A percentile compares a stretch with the other conserved stretches of the same genome.
These are phyloP conservation scores for Colletotrichum neosansevieriae DNA, from an alignment of 2,329 filamentous ascomycete species.

Conservation along the genomic window DNA sequence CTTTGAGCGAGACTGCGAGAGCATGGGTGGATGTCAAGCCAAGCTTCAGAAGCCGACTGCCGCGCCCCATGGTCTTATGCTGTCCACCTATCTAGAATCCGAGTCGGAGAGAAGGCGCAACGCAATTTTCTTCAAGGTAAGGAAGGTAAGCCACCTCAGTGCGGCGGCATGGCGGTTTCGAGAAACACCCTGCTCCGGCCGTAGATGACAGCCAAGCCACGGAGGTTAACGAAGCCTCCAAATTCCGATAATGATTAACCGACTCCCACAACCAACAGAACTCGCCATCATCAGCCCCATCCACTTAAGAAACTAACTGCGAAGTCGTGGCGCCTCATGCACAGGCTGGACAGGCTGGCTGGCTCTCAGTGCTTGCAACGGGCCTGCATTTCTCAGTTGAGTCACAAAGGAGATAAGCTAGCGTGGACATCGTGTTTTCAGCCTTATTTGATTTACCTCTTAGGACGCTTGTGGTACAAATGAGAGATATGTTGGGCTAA, in stretches of 20 bases:
- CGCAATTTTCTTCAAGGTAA: too few relatives aligned
- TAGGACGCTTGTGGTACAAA: too few relatives aligned
- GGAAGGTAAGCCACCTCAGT: too few relatives aligned
- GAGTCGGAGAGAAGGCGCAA: too few relatives aligned
- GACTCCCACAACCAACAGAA: background rate
- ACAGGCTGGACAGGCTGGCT: too few relatives aligned
- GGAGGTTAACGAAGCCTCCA: too few relatives aligned
- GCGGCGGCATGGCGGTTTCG: background rate
- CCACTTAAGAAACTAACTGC: background rate
- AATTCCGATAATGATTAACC: background rate
- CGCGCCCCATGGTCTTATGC: background rate
- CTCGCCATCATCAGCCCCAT: background rate
- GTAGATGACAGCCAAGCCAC: background rate
- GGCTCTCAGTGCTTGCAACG: too few relatives aligned
- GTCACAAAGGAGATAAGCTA: constrained; percentile 6
- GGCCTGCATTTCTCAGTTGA: background rate
- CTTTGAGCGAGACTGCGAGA: too few relatives aligned
- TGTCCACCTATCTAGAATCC: too few relatives aligned
- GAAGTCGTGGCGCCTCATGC: background rate
- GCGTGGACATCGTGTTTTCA: background rate
- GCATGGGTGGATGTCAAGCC: background rate
- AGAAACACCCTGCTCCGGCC: background rate
- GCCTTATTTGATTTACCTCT: background rate
- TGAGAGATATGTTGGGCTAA: too few relatives aligned
- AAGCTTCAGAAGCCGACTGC: background rate